phyloP scores from a whole-genome alignment of 306 rosid species.

The Ormosia semicastrata region DNA sequence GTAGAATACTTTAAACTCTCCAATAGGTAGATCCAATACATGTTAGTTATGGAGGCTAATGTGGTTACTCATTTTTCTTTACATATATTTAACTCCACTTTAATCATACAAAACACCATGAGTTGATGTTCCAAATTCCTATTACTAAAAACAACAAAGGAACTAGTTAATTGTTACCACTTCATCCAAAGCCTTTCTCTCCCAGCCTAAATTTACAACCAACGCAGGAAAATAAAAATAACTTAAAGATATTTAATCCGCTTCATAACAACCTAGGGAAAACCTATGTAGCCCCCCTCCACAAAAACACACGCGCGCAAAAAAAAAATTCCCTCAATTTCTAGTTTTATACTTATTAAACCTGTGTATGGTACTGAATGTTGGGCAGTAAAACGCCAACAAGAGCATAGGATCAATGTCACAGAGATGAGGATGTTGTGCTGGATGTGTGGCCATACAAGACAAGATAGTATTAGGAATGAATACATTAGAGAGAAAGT shows the following conservation, averaged over 20 bases:
- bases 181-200: neutral
- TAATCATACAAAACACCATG: neutral
- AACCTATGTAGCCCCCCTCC: neutral
- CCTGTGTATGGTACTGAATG: too few relatives aligned
- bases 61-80: neutral
- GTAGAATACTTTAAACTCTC: slow-evolving; percentile 7
- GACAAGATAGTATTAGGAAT: too few relatives aligned
- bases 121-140: neutral
- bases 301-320: too few relatives aligned
- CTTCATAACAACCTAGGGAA: neutral
- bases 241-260: neutral
- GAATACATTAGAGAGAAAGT: too few relatives aligned
- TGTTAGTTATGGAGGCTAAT: neutral
- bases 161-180: neutral
- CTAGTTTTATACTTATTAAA: too few relatives aligned
- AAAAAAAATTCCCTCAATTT: neutral
- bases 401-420: too few relatives aligned
- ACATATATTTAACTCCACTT: neutral
- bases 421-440: too few relatives aligned
- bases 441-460: too few relatives aligned
- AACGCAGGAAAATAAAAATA: neutral
- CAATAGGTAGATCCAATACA: neutral
- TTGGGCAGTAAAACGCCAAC: too few relatives aligned
- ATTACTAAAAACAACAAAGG: neutral
- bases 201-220: neutral